Percentiles rank a stretch among this genome's conserved stretches.
Evolutionary conservation across 1,139 yeast species (phyloP).

Genomic region (Magnusiomyces ingens): DNA sequence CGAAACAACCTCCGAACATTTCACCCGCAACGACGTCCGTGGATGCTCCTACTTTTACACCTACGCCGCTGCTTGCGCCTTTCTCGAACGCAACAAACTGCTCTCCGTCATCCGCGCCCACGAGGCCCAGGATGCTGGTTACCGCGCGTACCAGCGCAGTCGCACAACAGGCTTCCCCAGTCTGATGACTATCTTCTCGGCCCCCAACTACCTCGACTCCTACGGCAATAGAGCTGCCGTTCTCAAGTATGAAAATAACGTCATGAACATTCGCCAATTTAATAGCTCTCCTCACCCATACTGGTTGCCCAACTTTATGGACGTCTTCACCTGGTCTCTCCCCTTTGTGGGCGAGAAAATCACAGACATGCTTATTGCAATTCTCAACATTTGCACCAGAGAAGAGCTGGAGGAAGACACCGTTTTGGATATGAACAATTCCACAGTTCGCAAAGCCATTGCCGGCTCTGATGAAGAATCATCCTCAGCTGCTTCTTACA

Average conservation of each 20-base stretch:
- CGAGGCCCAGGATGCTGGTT: constrained; percentile 97
- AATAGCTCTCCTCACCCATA: constrained; percentile 93
- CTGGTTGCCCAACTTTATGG: constrained; percentile 96
- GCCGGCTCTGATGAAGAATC: neutral
- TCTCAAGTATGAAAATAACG: constrained; percentile 78
- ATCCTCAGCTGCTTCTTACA: neutral
- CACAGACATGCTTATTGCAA: constrained; percentile 87
- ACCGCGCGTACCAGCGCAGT: constrained; percentile 86
- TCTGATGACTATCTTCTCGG: constrained; percentile 85
- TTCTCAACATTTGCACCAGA: constrained; percentile 88
- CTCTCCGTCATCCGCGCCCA: constrained; percentile 88
- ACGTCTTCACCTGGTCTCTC: constrained; percentile 93
- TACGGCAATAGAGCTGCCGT: constrained; percentile 97
- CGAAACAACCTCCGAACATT: constrained; percentile 51
- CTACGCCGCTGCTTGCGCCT: constrained; percentile 75
- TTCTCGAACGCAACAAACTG: constrained; percentile 71
- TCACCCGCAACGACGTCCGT: constrained; percentile 65
- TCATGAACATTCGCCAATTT: constrained; percentile 93
- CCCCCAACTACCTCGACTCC: constrained; percentile 90
- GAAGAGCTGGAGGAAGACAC: constrained; percentile 84
- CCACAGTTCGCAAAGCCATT: neutral
- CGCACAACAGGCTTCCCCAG: constrained; percentile 89
- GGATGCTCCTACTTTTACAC: constrained; percentile 93
- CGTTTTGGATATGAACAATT: constrained; percentile 18
- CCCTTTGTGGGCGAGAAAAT: constrained; percentile 97